Percentiles rank a stretch among this genome's conserved stretches.
These are phyloP conservation scores for Rubia occidens DNA, from an alignment of 305 asterid species.

Conservation along the genomic window DNA sequence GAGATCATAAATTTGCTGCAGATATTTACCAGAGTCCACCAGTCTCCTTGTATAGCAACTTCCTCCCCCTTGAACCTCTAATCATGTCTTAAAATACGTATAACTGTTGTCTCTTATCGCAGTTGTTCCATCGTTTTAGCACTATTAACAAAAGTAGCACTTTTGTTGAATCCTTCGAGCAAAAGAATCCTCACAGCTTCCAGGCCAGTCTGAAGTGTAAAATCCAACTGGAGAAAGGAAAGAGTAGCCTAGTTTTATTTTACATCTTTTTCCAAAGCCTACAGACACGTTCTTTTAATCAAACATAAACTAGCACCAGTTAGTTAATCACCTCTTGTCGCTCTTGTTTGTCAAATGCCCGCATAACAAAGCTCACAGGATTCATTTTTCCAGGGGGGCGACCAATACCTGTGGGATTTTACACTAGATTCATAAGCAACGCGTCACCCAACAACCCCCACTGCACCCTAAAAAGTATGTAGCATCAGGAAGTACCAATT, in stretches of 20 bases:
- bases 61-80: not conserved
- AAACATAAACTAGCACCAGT: not conserved
- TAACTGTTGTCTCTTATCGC: conserved; percentile 7
- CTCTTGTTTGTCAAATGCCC: conserved; percentile 75
- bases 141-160: conserved; percentile 79
- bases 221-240: conserved; percentile 52
- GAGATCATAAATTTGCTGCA: not conserved
- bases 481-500: conserved; percentile 43
- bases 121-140: conserved; percentile 38
- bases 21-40: not conserved
- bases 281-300: not conserved
- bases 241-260: not conserved
- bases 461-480: not conserved
- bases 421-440: conserved; percentile 3
- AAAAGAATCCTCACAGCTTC: conserved; percentile 76
- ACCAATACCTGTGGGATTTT: conserved; percentile 55
- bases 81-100: not conserved
- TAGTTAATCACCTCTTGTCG: conserved; percentile 51
- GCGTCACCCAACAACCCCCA: not conserved
- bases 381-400: conserved; percentile 94
- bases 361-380: conserved; percentile 62
- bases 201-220: conserved; percentile 57
- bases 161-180: conserved; percentile 53
- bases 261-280: not conserved
- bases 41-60: not conserved